These are phyloP conservation scores for Cladochytrium replicatum DNA, from an alignment of 192 early-diverging fungal genomes.

Conservation along the genomic window DNA sequence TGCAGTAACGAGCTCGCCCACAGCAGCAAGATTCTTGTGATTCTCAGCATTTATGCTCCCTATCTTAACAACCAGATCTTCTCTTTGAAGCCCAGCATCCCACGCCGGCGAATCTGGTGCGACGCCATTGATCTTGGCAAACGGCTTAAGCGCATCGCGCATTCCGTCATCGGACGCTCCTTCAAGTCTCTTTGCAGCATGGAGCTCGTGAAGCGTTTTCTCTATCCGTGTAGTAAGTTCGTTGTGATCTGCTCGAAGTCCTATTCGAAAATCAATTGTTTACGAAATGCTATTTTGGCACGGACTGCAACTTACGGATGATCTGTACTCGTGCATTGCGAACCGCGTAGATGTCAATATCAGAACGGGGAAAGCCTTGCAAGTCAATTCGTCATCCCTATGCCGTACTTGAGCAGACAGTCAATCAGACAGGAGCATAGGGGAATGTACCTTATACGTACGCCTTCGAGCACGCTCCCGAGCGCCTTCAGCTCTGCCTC, in stretches of 20 bases:
- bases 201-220: slow-evolving; percentile 32
- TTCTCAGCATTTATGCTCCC: slow-evolving; percentile 6
- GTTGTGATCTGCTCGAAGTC: slow-evolving; percentile 47
- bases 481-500: slow-evolving; percentile 7
- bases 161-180: background rate
- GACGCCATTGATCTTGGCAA: slow-evolving; percentile 20
- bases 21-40: background rate
- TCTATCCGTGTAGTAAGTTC: slow-evolving; percentile 48
- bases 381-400: slow-evolving; percentile 43
- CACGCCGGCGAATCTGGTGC: slow-evolving; percentile 23
- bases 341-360: slow-evolving; percentile 54
- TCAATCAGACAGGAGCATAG: background rate
- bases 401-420: slow-evolving; percentile 21
- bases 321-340: slow-evolving; percentile 40
- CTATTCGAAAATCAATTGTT: background rate
- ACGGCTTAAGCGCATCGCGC: slow-evolving; percentile 1
- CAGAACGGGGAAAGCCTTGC: slow-evolving; percentile 56
- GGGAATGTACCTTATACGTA: background rate
- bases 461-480: slow-evolving; percentile 11
- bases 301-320: slow-evolving; percentile 7
- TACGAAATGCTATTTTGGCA: background rate
- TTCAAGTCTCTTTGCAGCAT: slow-evolving; percentile 3
- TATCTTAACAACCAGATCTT: slow-evolving; percentile 21
- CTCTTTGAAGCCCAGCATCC: slow-evolving; percentile 12
- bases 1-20: slow-evolving; percentile 7